Evolutionary conservation across 176 grass and related monocot species (phyloP), one percentile per base, ranked within the genome.

Genomic region (Eremochloa ophiuroides): DNA sequence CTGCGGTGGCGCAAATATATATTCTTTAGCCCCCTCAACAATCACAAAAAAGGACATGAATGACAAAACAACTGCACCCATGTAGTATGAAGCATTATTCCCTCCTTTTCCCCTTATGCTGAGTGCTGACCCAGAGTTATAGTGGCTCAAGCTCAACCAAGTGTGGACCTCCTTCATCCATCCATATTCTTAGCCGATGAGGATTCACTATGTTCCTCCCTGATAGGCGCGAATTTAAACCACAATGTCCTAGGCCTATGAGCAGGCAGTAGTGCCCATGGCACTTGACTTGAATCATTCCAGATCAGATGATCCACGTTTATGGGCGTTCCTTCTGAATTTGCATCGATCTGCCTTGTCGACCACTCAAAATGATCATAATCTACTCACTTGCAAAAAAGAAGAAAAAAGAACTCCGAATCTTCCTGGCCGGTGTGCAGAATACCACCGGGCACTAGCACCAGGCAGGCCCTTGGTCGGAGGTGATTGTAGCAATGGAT

Each of bases 161-260:
- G 79, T 34, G 51, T 72, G 18, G 75, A 42, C 85, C 70, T 65
- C 27, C 69, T 41, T 0, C 51, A 40, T 10, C 39, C 8, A 23
- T 56, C 70, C 64, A 63, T 75, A 69, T 68, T 74, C 75, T 34
- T 69, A 61, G 47, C 71, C 4, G 70, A 51, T 41, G 79, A 83
- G 14, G 72, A 82, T 85, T 46, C 65, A 47, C 71, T n/a, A 82
- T 51, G 87, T 77, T 82, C 71, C 71, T 64, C n/a, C 27, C 4
- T 26, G 87, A 85, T 76, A 76, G 87, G 41, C 43, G 27, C 87
- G 77, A 89, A 89, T 81, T 84, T 85, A 26, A 73, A 33, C 9
- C 35, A 41, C 43, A 62, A 61, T 20, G 43, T 31, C 73, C 51
- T 62, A 31, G 3, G 0, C 23, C 20, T 62, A 44, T 39, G 73